Evolutionary conservation across 306 rosid genomes (phyloP).

Genomic region (Castanea crenata): DNA sequence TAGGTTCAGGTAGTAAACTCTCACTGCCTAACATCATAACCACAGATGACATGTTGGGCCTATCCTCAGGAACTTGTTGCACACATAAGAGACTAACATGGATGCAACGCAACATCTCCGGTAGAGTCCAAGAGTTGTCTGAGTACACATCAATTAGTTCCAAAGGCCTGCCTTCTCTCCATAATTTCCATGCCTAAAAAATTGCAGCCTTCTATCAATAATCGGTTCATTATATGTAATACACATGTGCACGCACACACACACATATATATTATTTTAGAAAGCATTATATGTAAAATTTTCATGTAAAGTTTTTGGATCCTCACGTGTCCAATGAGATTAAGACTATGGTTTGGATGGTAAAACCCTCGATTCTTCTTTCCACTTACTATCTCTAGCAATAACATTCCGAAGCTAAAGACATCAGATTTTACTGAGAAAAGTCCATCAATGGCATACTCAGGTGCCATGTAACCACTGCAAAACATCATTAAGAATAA

Average conservation of each 20-base stretch:
- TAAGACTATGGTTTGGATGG: not conserved
- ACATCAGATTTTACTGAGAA: slow-evolving; percentile 48
- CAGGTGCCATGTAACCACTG: slow-evolving; percentile 33
- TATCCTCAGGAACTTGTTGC: slow-evolving; percentile 47
- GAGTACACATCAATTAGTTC: slow-evolving; percentile 23
- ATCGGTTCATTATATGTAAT: not conserved
- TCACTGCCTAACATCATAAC: slow-evolving; percentile 48
- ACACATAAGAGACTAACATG: slow-evolving; percentile 54
- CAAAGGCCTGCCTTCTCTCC: slow-evolving; percentile 21
- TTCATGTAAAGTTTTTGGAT: not conserved
- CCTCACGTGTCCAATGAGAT: slow-evolving; percentile 36
- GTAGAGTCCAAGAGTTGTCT: slow-evolving; percentile 2
- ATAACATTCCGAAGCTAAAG: slow-evolving; percentile 31
- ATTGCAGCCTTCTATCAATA: not conserved
- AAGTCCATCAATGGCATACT: slow-evolving; percentile 22
- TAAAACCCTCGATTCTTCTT: slow-evolving; percentile 28
- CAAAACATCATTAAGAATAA: not conserved
- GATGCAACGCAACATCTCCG: slow-evolving; percentile 9
- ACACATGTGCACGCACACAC: no score
- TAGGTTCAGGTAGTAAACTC: slow-evolving; percentile 12
- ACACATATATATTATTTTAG: no score
- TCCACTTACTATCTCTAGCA: slow-evolving; percentile 33
- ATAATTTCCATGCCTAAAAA: slow-evolving; percentile 36
- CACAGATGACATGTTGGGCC: slow-evolving; percentile 57
- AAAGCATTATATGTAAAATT: not conserved